Conservation (phyloP, 1,284 basidiomycete species). For the Lentinus polychrous region DNA sequence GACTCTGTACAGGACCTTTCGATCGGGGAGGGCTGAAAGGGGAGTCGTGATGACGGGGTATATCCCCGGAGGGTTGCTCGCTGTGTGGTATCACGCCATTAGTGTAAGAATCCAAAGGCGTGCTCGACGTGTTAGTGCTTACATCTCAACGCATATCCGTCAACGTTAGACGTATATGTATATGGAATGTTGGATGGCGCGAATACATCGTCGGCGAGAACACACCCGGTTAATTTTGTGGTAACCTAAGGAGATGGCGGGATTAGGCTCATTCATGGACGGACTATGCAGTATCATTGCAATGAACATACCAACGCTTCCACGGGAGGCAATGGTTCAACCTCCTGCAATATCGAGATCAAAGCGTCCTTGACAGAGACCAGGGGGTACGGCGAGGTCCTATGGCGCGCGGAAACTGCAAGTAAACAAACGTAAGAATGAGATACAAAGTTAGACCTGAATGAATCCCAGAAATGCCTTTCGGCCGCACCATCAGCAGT, state of each 20-base stretch:
- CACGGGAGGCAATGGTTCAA: slow-evolving; percentile 30
- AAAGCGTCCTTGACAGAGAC: slow-evolving; percentile 65
- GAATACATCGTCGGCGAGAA: slow-evolving; percentile 71
- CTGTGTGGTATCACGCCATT: slow-evolving; percentile 26
- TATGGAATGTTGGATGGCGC: slow-evolving; percentile 58
- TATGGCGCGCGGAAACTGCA: slow-evolving; percentile 57
- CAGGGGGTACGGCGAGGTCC: slow-evolving; percentile 73
- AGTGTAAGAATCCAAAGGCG: background rate
- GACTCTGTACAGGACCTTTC: slow-evolving; percentile 57
- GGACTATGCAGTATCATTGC: background rate
- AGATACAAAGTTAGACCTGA: slow-evolving; percentile 6
- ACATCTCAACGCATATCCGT: slow-evolving; percentile 82
- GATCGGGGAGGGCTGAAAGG: slow-evolving; percentile 36
- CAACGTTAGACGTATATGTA: slow-evolving; percentile 72
- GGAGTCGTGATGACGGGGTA: slow-evolving; percentile 68
- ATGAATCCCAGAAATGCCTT: slow-evolving; percentile 4
- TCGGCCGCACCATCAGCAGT: slow-evolving; percentile 46
- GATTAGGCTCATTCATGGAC: background rate
- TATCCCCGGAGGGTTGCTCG: slow-evolving; percentile 51
- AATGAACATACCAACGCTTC: slow-evolving; percentile 25
- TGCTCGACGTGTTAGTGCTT: slow-evolving; percentile 15
- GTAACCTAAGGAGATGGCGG: slow-evolving; percentile 38
- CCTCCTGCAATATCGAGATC: slow-evolving; percentile 44
- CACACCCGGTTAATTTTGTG: slow-evolving; percentile 49
- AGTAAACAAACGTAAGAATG: background rate